Base-by-base conservation (phyloP, 176 grass and related monocot genomes). In the Cymbopogon citratus region DNA sequence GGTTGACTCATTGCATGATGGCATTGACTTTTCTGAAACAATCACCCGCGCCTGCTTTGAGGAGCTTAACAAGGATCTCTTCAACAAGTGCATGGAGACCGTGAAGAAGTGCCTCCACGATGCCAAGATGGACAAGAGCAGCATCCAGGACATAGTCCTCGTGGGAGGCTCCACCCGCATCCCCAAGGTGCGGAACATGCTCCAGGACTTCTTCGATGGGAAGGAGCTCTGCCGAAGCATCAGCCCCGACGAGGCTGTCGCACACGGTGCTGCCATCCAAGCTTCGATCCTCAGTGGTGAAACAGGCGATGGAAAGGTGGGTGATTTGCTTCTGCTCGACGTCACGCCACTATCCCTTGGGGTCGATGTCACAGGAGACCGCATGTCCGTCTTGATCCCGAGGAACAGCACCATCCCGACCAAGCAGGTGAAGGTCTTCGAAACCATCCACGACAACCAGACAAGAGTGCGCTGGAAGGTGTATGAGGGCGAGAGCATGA, bases 141-240 rank as follows among this genome's bases (percentile, higher is more conserved):
- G 14, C 5, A 1, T 49, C 4, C 3, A 49, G 0, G 45, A 49
- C 14, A 16, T 49, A 1, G 0, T 46, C 5, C 74, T 91, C 36
- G 82, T 92, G 0, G 90, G 87, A 0, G 90, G 90, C 3, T 92
- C 83, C 14, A 92, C 80, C 19, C 78, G 87, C 5, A 87, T 92
- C 41, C 84, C 90, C 10, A 89, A 72, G 75, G 87, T 92, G 12
- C 83, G 73, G 56, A 64, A 77, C 26, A 65, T 92, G 7, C 19
- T 92, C 62, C 41, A 13, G 41, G 44, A 15, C 13, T 86, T 88
- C 64, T 94, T 94, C 26, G 46, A 69, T 0, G 79, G 85, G 7
- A 90, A 90, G 82, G 74, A 92, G 80, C 78, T 92, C 4, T 89
- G 69, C 73, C 60, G 83, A 40, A 64, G 49, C 68, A 92, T 92